Conservation (phyloP, 306 rosid genomes). For the Inga oerstediana region DNA sequence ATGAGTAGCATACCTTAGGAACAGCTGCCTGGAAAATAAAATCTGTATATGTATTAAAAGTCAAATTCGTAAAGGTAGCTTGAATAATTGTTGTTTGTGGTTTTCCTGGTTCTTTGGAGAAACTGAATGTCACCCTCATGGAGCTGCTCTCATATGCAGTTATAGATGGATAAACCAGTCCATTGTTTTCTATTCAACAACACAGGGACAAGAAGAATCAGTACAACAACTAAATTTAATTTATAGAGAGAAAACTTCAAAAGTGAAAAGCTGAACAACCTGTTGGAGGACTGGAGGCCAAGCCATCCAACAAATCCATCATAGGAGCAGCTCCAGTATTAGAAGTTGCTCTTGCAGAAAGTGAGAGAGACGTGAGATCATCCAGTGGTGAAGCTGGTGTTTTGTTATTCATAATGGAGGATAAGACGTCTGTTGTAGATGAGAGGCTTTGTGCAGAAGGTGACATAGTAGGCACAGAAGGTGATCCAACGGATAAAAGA, state of each 20-base stretch:
- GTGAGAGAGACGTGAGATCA: slow-evolving; percentile 68
- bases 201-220: slow-evolving; percentile 31
- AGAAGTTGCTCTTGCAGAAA: slow-evolving; percentile 53
- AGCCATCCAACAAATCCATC: slow-evolving; percentile 81
- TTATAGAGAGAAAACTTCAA: slow-evolving; percentile 2
- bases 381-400: slow-evolving; percentile 60
- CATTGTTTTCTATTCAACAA: slow-evolving; percentile 64
- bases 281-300: slow-evolving; percentile 54
- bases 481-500: slow-evolving; percentile 83
- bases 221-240: slow-evolving; percentile 25
- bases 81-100: slow-evolving; percentile 77
- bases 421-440: slow-evolving; percentile 57
- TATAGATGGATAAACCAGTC: slow-evolving; percentile 77
- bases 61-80: slow-evolving; percentile 79
- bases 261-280: slow-evolving; percentile 44
- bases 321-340: slow-evolving; percentile 60
- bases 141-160: slow-evolving; percentile 89
- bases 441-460: slow-evolving; percentile 60
- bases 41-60: slow-evolving; percentile 62
- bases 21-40: slow-evolving; percentile 99
- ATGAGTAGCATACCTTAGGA: slow-evolving; percentile 75
- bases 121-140: slow-evolving; percentile 73
- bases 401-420: slow-evolving; percentile 54
- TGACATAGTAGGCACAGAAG: slow-evolving; percentile 49
- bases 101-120: slow-evolving; percentile 80